phyloP scores from a whole-genome alignment of 2,329 filamentous ascomycete species.

The Colletotrichum phormii region DNA sequence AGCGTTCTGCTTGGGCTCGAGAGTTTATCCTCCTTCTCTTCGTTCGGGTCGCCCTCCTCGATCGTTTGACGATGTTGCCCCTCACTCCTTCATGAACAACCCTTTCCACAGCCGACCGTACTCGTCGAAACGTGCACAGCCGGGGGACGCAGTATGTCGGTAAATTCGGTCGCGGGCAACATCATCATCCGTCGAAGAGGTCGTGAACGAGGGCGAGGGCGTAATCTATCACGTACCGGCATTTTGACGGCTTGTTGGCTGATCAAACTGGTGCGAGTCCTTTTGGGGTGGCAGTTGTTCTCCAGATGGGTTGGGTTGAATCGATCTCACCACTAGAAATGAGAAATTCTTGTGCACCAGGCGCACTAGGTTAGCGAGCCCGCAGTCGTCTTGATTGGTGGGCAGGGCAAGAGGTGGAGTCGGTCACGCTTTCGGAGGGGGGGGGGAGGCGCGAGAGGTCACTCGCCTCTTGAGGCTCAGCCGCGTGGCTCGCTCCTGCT shows the following conservation, averaged over 20 bases:
- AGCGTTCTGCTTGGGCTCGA: slow-evolving; percentile 18
- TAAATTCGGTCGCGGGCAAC: slow-evolving; percentile 11
- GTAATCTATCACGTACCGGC: slow-evolving; percentile 47
- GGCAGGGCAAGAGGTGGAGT: slow-evolving; percentile 28
- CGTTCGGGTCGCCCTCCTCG: background rate
- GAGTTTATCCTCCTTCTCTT: background rate
- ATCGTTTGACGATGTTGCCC: slow-evolving; percentile 31
- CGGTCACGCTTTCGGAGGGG: slow-evolving; percentile 30
- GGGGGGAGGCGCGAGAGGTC: background rate
- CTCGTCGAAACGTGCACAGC: background rate
- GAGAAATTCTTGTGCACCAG: slow-evolving; percentile 33
- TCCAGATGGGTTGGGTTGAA: slow-evolving; percentile 21
- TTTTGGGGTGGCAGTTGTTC: slow-evolving; percentile 37
- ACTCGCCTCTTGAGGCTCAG: slow-evolving; percentile 13
- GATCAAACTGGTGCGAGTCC: slow-evolving; percentile 49
- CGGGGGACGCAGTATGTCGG: background rate
- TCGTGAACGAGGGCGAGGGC: background rate
- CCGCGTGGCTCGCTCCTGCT: background rate
- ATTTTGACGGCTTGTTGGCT: slow-evolving; percentile 53
- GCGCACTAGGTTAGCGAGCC: slow-evolving; percentile 35
- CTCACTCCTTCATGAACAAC: background rate
- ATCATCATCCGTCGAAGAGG: slow-evolving; percentile 22
- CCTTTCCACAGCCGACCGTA: background rate
- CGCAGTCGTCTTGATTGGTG: slow-evolving; percentile 35
- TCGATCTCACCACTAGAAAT: slow-evolving; percentile 15